Conservation (phyloP, 139 green algal genomes). For the Chlamydomonas sp. region DNA sequence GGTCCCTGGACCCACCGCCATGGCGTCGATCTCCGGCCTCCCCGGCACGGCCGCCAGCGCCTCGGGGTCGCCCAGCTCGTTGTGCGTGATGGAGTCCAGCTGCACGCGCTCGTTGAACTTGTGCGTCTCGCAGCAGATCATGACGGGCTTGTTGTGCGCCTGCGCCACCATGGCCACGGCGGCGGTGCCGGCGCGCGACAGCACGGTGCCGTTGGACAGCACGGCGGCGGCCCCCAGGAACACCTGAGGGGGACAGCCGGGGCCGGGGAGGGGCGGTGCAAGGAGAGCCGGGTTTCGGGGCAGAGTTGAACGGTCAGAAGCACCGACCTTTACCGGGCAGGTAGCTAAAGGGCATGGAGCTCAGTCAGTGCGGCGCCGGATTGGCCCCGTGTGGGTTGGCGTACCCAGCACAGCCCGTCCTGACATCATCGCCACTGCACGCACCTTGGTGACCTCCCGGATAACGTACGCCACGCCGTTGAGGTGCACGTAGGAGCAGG, state of each 20-base stretch:
- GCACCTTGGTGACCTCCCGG: constrained; percentile 79
- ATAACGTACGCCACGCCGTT: constrained; percentile 87
- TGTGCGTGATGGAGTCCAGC: constrained; percentile 94
- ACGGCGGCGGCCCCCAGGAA: constrained; percentile 93
- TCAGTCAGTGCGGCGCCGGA: neutral
- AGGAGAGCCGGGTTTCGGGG: neutral
- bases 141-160: constrained; percentile 82
- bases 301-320: neutral
- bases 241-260: constrained; percentile 48
- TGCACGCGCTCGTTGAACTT: constrained; percentile 96
- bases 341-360: neutral
- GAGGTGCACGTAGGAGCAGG: constrained; percentile 82
- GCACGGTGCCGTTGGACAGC: constrained; percentile 93
- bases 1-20: constrained; percentile 31
- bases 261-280: neutral
- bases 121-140: constrained; percentile 95
- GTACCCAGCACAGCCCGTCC: neutral
- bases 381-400: too few relatives aligned
- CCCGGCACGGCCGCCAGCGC: constrained; percentile 60
- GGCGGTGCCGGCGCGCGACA: constrained; percentile 85
- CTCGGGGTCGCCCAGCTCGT: constrained; percentile 92
- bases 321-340: neutral
- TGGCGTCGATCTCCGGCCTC: constrained; percentile 39
- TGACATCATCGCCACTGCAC: neutral
- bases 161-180: constrained; percentile 86